phyloP scores from a whole-genome alignment of 352 stramenopile genomes.

The Pythium brachiatum region DNA sequence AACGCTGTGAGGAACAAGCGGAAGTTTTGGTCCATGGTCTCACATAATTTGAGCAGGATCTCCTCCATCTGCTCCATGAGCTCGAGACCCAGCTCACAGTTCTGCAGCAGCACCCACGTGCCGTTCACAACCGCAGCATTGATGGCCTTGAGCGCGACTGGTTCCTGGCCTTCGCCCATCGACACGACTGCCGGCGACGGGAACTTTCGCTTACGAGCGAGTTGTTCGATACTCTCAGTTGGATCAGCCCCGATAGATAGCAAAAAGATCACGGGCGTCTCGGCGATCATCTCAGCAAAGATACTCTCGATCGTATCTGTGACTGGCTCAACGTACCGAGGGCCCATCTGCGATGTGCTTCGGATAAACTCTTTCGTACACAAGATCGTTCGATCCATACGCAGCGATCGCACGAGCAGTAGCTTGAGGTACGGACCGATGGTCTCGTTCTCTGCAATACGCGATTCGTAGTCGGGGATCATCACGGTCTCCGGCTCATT shows the following conservation, averaged over 20 bases:
- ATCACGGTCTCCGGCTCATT: slow-evolving; percentile 96
- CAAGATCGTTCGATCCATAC: slow-evolving; percentile 97
- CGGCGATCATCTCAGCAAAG: slow-evolving; percentile 94
- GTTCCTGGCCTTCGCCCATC: slow-evolving; percentile 98
- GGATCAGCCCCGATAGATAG: slow-evolving; percentile 96
- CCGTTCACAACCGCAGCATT: slow-evolving; percentile 95
- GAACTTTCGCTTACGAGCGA: slow-evolving; percentile 97
- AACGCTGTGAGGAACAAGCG: slow-evolving; percentile 97
- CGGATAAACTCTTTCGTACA: slow-evolving; percentile 98
- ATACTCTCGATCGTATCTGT: slow-evolving; percentile 99
- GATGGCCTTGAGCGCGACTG: slow-evolving; percentile 96
- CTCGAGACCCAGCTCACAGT: slow-evolving; percentile 97
- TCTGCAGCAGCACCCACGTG: slow-evolving; percentile 98
- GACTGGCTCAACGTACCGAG: slow-evolving; percentile 96
- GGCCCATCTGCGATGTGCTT: slow-evolving; percentile 95
- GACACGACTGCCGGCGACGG: slow-evolving; percentile 95
- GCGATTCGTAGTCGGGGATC: slow-evolving; percentile 95
- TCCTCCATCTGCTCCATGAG: slow-evolving; percentile 99
- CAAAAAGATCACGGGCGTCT: slow-evolving; percentile 98
- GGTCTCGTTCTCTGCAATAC: slow-evolving; percentile 90
- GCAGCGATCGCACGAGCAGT: slow-evolving; percentile 94
- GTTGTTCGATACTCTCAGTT: slow-evolving; percentile 96
- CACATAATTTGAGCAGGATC: slow-evolving; percentile 94
- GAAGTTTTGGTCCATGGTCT: slow-evolving; percentile 96
- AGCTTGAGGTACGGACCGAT: slow-evolving; percentile 97